Conservation (phyloP, 768 basidiomycete genomes). For the Calocera viscosa region DNA sequence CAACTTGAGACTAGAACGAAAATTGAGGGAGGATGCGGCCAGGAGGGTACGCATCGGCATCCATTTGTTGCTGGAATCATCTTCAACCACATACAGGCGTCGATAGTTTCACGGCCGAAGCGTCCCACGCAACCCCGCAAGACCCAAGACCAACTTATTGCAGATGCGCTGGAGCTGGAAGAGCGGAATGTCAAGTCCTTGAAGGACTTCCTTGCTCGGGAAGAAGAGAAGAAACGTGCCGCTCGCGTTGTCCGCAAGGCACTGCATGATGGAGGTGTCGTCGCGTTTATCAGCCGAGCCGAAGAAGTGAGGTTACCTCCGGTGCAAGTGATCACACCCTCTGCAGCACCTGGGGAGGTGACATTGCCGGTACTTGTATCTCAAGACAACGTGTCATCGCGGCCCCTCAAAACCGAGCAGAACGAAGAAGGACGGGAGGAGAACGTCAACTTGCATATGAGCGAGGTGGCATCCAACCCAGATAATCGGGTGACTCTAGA, state of each 20-base stretch:
- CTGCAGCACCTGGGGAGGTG: neutral
- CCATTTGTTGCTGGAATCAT: neutral
- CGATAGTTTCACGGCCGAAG: constrained; percentile 49
- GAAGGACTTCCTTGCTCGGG: constrained; percentile 60
- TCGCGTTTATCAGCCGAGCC: constrained; percentile 56
- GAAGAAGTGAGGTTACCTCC: constrained; percentile 38
- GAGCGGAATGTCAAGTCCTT: constrained; percentile 73
- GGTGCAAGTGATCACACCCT: neutral
- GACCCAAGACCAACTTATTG: constrained; percentile 77
- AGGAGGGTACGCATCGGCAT: constrained; percentile 38
- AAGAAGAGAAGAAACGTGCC: constrained; percentile 66
- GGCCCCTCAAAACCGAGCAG: neutral
- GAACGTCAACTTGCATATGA: too few species aligned
- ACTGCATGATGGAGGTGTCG: constrained; percentile 46
- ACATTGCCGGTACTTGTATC: neutral
- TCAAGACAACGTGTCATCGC: neutral
- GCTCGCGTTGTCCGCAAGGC: constrained; percentile 46
- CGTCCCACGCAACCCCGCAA: constrained; percentile 34
- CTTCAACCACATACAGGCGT: constrained; percentile 25
- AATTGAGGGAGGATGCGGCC: constrained; percentile 43
- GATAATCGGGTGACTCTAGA: too few species aligned
- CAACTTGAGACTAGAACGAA: constrained; percentile 26
- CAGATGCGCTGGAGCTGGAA: constrained; percentile 71
- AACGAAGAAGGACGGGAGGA: too few species aligned
- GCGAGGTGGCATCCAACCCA: too few species aligned